Evolutionary conservation across 83 land plant species (phyloP).

Genomic region (Thuja plicata): DNA sequence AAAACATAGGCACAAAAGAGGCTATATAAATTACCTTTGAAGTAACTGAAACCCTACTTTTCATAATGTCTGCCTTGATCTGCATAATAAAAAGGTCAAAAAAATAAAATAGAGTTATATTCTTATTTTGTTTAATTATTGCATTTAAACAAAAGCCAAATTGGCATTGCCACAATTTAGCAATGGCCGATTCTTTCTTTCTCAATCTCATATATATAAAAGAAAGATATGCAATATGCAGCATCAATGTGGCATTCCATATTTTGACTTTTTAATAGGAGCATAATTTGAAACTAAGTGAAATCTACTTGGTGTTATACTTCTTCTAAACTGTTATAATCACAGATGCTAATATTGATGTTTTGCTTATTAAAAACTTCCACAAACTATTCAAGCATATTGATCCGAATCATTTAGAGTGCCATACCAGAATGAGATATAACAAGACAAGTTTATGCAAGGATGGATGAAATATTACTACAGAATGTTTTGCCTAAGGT

Average conservation of each 20-base stretch:
- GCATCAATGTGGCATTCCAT: no score
- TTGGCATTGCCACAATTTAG: background rate
- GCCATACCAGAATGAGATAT: background rate
- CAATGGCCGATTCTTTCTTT: background rate
- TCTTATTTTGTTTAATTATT: background rate
- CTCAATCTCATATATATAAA: background rate
- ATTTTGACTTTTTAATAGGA: background rate
- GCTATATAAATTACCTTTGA: slow-evolving; percentile 44
- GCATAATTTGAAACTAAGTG: background rate
- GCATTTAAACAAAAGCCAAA: background rate
- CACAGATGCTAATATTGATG: background rate
- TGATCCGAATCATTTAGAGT: background rate
- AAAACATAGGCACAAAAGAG: background rate
- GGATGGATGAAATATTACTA: background rate
- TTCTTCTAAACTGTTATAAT: background rate
- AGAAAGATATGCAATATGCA: no score
- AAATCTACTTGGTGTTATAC: background rate
- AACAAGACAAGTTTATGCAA: background rate
- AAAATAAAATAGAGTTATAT: slow-evolving; percentile 2
- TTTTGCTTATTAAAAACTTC: background rate
- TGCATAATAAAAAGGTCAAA: slow-evolving; percentile 15
- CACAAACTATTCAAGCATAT: background rate
- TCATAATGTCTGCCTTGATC: slow-evolving; percentile 72
- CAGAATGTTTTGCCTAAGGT: background rate
- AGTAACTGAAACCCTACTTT: slow-evolving; percentile 58